Percentiles rank a stretch among this genome's conserved stretches.
phyloP scores from a whole-genome alignment of 768 basidiomycete species.

The Agaricus subrufescens region DNA sequence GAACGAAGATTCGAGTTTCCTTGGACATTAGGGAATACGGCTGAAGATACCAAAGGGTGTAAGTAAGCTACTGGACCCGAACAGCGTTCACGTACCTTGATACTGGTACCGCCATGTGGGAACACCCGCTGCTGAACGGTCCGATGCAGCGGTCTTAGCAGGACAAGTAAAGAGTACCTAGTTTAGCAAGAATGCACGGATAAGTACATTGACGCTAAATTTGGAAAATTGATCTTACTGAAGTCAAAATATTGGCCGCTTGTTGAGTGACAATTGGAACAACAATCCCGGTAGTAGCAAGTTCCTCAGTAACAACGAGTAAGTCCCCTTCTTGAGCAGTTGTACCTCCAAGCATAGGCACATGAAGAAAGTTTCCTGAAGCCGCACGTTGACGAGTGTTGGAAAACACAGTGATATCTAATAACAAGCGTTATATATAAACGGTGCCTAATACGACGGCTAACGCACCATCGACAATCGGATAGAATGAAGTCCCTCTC shows the following conservation, averaged over 20 bases:
- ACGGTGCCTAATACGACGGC: neutral
- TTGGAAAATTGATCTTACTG: too few species aligned
- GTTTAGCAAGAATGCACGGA: too few species aligned
- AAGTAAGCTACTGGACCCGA: neutral
- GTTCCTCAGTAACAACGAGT: constrained; percentile 23
- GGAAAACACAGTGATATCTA: constrained; percentile 27
- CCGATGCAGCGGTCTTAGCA: constrained; percentile 19
- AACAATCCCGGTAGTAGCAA: constrained; percentile 18
- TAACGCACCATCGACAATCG: constrained; percentile 24
- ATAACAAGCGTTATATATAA: neutral
- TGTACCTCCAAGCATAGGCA: constrained; percentile 24
- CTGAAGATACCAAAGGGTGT: constrained; percentile 13
- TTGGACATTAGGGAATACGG: constrained; percentile 31
- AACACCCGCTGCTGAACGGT: constrained; percentile 22
- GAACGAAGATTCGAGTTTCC: constrained; percentile 28
- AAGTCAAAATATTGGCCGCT: too few species aligned
- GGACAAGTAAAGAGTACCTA: constrained; percentile 26
- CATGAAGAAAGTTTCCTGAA: constrained; percentile 22
- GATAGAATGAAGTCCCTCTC: constrained; percentile 20
- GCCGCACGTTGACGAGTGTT: constrained; percentile 19
- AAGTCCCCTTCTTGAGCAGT: constrained; percentile 28
- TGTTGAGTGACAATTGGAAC: too few species aligned
- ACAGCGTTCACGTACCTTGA: constrained; percentile 15
- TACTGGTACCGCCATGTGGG: constrained; percentile 26
- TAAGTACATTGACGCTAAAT: neutral